A percentile compares a stretch with the other conserved stretches of the same genome.
phyloP scores from a whole-genome alignment of 768 basidiomycete species.

The Russula emetica region DNA sequence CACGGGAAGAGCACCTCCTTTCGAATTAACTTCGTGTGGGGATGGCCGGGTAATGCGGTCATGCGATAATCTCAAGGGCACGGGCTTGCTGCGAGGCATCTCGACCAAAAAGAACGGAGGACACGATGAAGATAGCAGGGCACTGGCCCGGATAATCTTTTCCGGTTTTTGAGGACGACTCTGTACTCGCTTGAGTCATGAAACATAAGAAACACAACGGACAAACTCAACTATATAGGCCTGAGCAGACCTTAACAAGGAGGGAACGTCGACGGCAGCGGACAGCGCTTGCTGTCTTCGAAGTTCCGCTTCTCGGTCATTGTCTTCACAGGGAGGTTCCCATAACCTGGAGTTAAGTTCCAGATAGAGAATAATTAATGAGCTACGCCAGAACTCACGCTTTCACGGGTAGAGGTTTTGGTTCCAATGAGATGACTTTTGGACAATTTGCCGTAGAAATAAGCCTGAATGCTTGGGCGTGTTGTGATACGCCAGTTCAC shows the following conservation, averaged over 20 bases:
- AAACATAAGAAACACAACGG: not conserved
- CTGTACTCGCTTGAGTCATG: conserved; percentile 7
- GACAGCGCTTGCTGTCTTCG: conserved; percentile 31
- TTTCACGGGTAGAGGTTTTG: conserved; percentile 18
- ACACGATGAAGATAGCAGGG: not conserved
- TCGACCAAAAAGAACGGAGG: conserved; percentile 17
- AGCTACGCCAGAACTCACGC: conserved; percentile 5
- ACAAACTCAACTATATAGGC: conserved; percentile 29
- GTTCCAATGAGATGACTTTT: conserved; percentile 19
- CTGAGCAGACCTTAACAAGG: conserved; percentile 30
- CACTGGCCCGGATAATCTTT: conserved; percentile 16
- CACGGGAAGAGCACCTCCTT: conserved; percentile 6
- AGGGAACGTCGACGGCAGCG: conserved; percentile 33
- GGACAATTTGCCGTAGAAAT: conserved; percentile 13
- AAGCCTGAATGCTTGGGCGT: conserved; percentile 23
- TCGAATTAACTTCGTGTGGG: conserved; percentile 17
- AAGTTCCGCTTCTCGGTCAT: conserved; percentile 30
- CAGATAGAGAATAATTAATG: not conserved
- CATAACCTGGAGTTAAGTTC: conserved; percentile 27
- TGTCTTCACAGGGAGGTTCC: conserved; percentile 35
- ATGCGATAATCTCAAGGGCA: not conserved
- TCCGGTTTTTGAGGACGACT: conserved; percentile 1
- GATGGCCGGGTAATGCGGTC: conserved; percentile 3
- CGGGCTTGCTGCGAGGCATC: not conserved
- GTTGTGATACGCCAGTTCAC: not conserved